These are phyloP conservation scores for Podospora bellae-mahoneyi DNA, from an alignment of 495 filamentous ascomycete species.

Conservation along the genomic window DNA sequence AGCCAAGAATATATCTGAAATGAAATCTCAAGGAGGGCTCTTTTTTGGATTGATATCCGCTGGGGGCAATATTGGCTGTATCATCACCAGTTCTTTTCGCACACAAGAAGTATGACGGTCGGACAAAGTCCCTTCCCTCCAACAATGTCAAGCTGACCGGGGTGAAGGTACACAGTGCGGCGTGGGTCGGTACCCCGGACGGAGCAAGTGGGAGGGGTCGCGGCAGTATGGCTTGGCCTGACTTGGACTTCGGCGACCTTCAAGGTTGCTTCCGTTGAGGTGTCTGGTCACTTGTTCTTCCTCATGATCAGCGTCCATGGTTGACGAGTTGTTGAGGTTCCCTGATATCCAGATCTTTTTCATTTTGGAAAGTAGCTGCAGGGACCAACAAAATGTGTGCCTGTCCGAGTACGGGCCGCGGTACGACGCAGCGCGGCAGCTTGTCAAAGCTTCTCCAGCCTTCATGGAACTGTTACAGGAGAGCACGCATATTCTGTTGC, in stretches of 20 bases:
- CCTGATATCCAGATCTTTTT: background rate
- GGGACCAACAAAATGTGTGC: constrained; percentile 14
- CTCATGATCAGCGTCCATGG: too few relatives aligned
- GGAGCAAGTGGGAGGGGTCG: background rate
- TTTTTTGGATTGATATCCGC: background rate
- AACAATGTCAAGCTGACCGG: background rate
- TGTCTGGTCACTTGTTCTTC: too few relatives aligned
- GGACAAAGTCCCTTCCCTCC: too few relatives aligned
- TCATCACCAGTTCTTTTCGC: background rate
- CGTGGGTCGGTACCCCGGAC: background rate
- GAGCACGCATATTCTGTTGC: constrained; percentile 6
- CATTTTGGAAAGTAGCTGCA: constrained; percentile 6
- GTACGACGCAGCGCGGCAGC: constrained; percentile 25
- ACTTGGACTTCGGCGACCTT: background rate
- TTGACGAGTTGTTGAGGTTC: too few relatives aligned
- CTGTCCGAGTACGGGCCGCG: constrained; percentile 17
- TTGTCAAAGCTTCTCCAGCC: constrained; percentile 20
- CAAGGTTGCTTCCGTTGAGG: background rate
- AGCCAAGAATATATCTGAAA: background rate
- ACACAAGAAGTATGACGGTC: background rate
- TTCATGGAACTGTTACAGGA: constrained; percentile 15
- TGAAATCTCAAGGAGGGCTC: background rate
- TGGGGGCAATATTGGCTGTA: background rate
- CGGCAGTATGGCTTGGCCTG: background rate
- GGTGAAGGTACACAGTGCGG: background rate